phyloP scores from a whole-genome alignment of 345 rosid genomes.

The Schrenkiella parvula region DNA sequence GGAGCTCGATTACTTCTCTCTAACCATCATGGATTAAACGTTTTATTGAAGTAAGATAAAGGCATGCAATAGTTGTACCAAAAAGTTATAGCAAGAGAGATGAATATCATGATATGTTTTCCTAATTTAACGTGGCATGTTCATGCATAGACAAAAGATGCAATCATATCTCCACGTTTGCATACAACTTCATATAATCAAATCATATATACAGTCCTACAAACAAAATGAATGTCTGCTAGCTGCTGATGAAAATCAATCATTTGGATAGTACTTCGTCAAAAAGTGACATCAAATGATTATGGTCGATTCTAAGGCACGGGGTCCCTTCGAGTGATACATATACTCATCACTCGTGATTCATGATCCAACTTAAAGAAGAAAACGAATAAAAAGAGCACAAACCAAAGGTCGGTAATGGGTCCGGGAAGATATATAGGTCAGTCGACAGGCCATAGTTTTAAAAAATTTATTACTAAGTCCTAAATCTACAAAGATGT shows the following conservation, averaged over 20 bases:
- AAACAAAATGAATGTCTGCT: conserved; percentile 22
- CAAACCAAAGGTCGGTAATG: conserved; percentile 5
- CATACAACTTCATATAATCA: not conserved
- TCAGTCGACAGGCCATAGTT: not conserved
- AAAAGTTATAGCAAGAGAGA: conserved; percentile 27
- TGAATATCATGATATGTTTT: conserved; percentile 20
- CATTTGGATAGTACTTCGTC: conserved; percentile 23
- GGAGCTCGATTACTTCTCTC: not conserved
- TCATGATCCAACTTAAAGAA: not conserved
- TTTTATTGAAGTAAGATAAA: conserved; percentile 19
- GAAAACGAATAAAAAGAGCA: conserved; percentile 1
- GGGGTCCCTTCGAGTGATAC: conserved; percentile 12
- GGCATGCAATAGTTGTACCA: conserved; percentile 31
- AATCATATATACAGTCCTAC: conserved; percentile 8
- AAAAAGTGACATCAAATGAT: conserved; percentile 15
- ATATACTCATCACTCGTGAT: conserved; percentile 3
- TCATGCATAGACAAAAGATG: conserved; percentile 25
- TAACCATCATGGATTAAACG: not conserved
- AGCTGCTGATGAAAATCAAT: conserved; percentile 20
- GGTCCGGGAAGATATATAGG: not conserved
- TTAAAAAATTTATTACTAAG: too few species aligned
- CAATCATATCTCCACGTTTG: conserved; percentile 37
- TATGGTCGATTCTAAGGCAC: conserved; percentile 5
- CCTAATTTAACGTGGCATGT: conserved; percentile 27
- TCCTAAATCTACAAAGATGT: not conserved